phyloP scores from a whole-genome alignment of 768 basidiomycete genomes.

The Chalciporus chontae region DNA sequence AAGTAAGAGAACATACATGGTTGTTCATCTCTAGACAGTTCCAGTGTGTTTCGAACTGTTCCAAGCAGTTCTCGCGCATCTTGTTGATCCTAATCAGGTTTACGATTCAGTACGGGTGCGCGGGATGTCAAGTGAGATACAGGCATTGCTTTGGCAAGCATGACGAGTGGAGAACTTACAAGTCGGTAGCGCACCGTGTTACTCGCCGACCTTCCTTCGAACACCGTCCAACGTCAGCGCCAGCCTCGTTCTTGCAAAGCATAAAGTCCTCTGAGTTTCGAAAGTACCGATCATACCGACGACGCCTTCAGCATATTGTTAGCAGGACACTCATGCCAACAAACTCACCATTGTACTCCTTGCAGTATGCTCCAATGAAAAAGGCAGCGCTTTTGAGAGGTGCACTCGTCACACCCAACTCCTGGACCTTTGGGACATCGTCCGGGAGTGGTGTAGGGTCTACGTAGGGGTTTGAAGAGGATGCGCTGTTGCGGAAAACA shows the following conservation, averaged over 20 bases:
- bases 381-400: constrained; percentile 96
- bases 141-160: neutral
- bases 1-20: constrained; percentile 57
- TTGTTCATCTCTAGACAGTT: constrained; percentile 91
- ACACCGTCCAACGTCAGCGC: constrained; percentile 82
- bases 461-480: constrained; percentile 48
- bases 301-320: constrained; percentile 9
- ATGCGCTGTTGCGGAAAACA: constrained; percentile 47
- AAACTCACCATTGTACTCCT: constrained; percentile 90
- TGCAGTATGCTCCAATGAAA: constrained; percentile 95
- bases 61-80: constrained; percentile 87
- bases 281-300: constrained; percentile 9
- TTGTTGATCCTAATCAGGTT: constrained; percentile 67
- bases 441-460: constrained; percentile 67
- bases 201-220: constrained; percentile 94
- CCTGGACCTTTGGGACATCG: constrained; percentile 73
- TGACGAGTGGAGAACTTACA: constrained; percentile 53
- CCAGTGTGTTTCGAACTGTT: constrained; percentile 91
- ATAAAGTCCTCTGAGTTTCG: constrained; percentile 79
- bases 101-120: neutral
- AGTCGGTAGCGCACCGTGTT: constrained; percentile 89
- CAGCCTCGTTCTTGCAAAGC: constrained; percentile 93
- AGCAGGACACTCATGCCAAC: neutral
- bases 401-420: constrained; percentile 86
- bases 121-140: neutral